These are phyloP conservation scores for Cyanidioschyzon merolae DNA, from an alignment of 23 red algal genomes.

Conservation along the genomic window DNA sequence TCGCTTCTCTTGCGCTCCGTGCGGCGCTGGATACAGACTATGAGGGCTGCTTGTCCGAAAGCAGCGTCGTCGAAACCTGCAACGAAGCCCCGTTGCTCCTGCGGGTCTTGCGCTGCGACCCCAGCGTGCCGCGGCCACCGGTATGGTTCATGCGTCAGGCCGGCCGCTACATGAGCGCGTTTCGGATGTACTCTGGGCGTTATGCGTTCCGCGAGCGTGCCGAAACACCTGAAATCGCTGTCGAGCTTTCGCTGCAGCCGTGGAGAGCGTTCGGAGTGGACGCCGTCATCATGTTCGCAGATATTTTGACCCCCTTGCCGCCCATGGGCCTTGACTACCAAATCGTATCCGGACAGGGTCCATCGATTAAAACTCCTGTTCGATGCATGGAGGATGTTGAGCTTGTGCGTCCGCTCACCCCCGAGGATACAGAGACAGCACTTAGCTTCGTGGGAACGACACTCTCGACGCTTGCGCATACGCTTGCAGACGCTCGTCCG, in stretches of 20 bases:
- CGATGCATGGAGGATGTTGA: slow-evolving; percentile 19
- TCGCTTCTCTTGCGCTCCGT: no score
- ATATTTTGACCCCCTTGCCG: slow-evolving; percentile 83
- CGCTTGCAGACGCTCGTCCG: not conserved
- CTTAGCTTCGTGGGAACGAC: slow-evolving; percentile 49
- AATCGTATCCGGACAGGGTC: slow-evolving; percentile 46
- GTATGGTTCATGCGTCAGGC: slow-evolving; percentile 97
- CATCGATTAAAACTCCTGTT: slow-evolving; percentile 36
- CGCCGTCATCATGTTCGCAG: slow-evolving; percentile 82
- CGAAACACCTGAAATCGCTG: slow-evolving; percentile 59
- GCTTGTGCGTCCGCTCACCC: not conserved
- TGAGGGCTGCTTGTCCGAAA: no score
- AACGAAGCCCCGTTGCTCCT: slow-evolving; percentile 35
- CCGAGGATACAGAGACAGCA: not conserved
- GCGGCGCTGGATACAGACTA: no score
- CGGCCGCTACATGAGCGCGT: slow-evolving; percentile 77
- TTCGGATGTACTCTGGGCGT: slow-evolving; percentile 51
- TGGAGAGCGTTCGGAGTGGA: slow-evolving; percentile 56
- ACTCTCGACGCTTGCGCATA: slow-evolving; percentile 22
- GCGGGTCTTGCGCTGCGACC: slow-evolving; percentile 38
- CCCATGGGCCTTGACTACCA: slow-evolving; percentile 69
- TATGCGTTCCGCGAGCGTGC: slow-evolving; percentile 65
- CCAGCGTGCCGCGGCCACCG: slow-evolving; percentile 42
- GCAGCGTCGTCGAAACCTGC: no score
- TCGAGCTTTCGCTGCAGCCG: slow-evolving; percentile 83